phyloP scores from a whole-genome alignment of 176 grass and related monocot genomes.

The Bolboschoenus planiculmis region DNA sequence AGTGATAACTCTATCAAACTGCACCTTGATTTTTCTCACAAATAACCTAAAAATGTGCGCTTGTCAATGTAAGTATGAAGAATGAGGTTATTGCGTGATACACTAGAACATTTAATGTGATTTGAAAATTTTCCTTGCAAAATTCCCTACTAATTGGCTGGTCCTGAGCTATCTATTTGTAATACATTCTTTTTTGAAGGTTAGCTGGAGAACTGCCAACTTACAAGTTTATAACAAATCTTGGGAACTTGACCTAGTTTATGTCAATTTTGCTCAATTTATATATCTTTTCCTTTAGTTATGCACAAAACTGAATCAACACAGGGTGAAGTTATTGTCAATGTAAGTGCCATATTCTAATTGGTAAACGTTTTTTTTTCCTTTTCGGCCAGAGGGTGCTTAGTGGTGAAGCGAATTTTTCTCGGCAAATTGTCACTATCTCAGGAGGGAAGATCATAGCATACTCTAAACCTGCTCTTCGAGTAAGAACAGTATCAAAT shows the following conservation, averaged over 20 bases:
- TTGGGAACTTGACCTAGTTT: not conserved
- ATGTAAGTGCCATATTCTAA: not conserved
- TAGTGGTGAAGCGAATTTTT: slow-evolving; percentile 79
- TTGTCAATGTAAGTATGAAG: not conserved
- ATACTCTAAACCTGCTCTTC: slow-evolving; percentile 35
- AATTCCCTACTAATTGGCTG: not conserved
- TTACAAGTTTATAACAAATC: not conserved
- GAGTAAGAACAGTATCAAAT: slow-evolving; percentile 36
- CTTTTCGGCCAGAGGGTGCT: slow-evolving; percentile 50
- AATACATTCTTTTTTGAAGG: not conserved
- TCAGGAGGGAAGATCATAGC: slow-evolving; percentile 53
- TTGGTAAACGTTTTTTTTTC: not conserved
- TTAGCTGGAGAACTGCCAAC: not conserved
- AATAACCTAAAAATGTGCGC: not conserved
- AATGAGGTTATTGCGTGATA: not conserved
- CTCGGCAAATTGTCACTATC: slow-evolving; percentile 50
- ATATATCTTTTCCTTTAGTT: not conserved
- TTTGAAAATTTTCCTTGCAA: not conserved
- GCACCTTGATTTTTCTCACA: too few relatives aligned
- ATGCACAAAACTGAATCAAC: not conserved
- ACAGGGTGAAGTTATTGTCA: not conserved
- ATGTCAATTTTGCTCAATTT: not conserved
- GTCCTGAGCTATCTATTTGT: not conserved
- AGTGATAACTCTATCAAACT: too few relatives aligned
- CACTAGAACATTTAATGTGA: not conserved